Evolutionary conservation across 345 rosid genomes (phyloP).

Genomic region (Eucalyptus curtisii): DNA sequence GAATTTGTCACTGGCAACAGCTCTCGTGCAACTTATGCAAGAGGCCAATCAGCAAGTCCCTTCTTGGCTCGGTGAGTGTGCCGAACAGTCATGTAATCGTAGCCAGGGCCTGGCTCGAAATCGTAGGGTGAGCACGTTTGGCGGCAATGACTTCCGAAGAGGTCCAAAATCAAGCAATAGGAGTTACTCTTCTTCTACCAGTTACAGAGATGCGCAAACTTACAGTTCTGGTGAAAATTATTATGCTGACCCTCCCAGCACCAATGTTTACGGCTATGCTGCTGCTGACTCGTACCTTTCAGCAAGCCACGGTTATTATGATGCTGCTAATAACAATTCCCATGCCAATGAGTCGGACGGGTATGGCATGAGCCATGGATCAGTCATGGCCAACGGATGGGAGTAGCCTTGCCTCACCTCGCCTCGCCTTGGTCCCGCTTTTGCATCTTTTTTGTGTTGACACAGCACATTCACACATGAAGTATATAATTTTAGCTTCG

Average conservation of each 20-base stretch:
- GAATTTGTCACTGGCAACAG: conserved; percentile 22
- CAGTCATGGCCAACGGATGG: conserved; percentile 23
- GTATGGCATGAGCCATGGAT: background rate
- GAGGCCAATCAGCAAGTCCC: conserved; percentile 43
- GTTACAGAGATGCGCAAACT: background rate
- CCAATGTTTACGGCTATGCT: background rate
- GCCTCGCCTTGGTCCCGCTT: background rate
- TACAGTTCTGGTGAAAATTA: background rate
- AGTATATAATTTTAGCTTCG: background rate
- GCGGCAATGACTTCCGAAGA: conserved; percentile 32
- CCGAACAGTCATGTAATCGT: conserved; percentile 2
- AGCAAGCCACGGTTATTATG: background rate
- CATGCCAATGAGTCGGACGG: background rate
- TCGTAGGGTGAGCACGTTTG: conserved; percentile 12
- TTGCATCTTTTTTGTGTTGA: background rate
- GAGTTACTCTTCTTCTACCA: background rate
- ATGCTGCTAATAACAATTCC: background rate
- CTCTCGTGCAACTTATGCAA: conserved; percentile 25
- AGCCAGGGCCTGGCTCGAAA: background rate
- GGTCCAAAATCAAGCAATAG: background rate
- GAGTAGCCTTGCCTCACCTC: background rate
- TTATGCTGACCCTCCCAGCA: background rate
- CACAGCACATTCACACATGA: background rate
- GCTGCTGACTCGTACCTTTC: background rate
- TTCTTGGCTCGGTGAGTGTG: conserved; percentile 22